These are phyloP conservation scores for Mucor lusitanicus DNA, from an alignment of 371 early-diverging fungal genomes.

Conservation along the genomic window DNA sequence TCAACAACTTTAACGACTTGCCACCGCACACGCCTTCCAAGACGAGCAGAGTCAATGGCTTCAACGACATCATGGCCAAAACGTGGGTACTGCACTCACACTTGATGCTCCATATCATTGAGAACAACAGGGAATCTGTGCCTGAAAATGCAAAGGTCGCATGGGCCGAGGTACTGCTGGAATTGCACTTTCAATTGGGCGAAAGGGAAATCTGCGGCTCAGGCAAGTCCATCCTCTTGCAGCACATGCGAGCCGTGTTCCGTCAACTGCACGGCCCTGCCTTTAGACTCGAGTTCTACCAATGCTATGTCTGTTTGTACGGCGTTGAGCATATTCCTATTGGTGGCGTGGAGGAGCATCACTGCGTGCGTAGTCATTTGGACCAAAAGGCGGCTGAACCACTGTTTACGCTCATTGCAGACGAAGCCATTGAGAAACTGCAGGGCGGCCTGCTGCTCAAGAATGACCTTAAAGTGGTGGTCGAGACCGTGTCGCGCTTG, in stretches of 20 bases:
- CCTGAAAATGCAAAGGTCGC: not conserved
- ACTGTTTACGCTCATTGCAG: constrained; percentile 50
- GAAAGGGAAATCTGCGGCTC: constrained; percentile 64
- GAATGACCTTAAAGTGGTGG: constrained; percentile 58
- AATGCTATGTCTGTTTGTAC: constrained; percentile 73
- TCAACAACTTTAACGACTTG: constrained; percentile 40
- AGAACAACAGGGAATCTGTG: not conserved
- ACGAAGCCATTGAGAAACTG: constrained; percentile 41
- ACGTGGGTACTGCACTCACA: constrained; percentile 36
- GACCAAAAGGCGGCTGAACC: constrained; percentile 59
- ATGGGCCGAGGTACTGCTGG: constrained; percentile 47
- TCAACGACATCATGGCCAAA: constrained; percentile 33
- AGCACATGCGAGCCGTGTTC: constrained; percentile 25
- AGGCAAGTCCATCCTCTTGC: constrained; percentile 54
- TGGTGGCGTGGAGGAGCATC: constrained; percentile 57
- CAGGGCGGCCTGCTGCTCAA: constrained; percentile 42
- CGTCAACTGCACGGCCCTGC: constrained; percentile 14
- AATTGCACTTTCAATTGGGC: constrained; percentile 67
- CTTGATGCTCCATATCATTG: constrained; percentile 12
- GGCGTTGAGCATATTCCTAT: constrained; percentile 57
- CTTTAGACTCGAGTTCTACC: constrained; percentile 53
- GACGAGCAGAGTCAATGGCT: constrained; percentile 28
- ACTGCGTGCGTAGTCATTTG: constrained; percentile 45
- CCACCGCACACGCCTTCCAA: constrained; percentile 40
- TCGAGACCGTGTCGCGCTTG: constrained; percentile 55